Conservation (phyloP, 192 early-diverging fungal species). For the Coemansia sp. region DNA sequence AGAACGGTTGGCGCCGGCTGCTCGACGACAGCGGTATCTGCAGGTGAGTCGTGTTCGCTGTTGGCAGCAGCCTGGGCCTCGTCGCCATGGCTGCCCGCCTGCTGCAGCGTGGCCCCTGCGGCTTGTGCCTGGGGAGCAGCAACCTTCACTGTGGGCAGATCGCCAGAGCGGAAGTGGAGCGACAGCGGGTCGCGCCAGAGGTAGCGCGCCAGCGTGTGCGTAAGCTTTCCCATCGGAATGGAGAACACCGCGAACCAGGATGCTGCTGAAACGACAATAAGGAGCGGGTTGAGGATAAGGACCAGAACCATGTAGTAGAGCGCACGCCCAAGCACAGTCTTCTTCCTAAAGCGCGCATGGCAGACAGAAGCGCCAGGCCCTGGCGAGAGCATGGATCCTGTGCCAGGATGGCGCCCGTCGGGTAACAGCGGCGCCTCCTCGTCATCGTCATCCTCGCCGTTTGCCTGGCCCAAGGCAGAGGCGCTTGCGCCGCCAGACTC, state of each 20-base stretch:
- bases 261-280: slow-evolving; percentile 70
- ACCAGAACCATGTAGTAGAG: slow-evolving; percentile 33
- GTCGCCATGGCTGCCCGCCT: not conserved
- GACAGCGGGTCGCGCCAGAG: slow-evolving; percentile 78
- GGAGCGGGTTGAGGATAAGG: slow-evolving; percentile 69
- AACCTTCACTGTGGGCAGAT: slow-evolving; percentile 54
- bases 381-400: not conserved
- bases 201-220: slow-evolving; percentile 76
- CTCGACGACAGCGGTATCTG: slow-evolving; percentile 20
- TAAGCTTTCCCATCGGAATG: slow-evolving; percentile 95
- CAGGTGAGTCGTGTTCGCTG: not conserved
- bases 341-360: slow-evolving; percentile 17
- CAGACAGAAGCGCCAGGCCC: not conserved
- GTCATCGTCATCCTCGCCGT: slow-evolving; percentile 22
- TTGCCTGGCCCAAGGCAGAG: slow-evolving; percentile 1
- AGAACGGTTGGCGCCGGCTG: slow-evolving; percentile 62
- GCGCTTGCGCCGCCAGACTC: slow-evolving; percentile 29
- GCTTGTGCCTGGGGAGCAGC: slow-evolving; percentile 11
- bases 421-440: slow-evolving; percentile 47
- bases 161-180: slow-evolving; percentile 69
- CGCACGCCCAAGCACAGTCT: slow-evolving; percentile 38
- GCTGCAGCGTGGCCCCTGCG: not conserved
- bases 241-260: slow-evolving; percentile 88
- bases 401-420: not conserved
- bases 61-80: not conserved